phyloP scores from a whole-genome alignment of 768 basidiomycete genomes.

The Neoboletus brunneissimus region DNA sequence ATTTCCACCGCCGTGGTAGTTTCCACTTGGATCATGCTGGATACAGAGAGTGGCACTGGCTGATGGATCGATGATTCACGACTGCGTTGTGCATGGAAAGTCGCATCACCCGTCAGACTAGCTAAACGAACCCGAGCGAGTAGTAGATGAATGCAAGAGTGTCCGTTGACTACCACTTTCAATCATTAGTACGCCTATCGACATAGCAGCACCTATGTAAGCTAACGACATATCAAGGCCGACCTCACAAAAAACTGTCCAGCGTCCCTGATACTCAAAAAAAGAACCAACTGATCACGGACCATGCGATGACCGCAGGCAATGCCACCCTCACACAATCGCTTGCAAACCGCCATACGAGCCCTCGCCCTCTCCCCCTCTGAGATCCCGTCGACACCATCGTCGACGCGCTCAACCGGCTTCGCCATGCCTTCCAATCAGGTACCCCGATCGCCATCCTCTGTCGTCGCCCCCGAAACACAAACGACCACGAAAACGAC shows the following conservation, averaged over 20 bases:
- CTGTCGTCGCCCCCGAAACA: slow-evolving; percentile 51
- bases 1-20: too few relatives aligned
- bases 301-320: slow-evolving; percentile 27
- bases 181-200: slow-evolving; percentile 4
- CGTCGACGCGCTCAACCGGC: slow-evolving; percentile 10
- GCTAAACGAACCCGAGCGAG: too few relatives aligned
- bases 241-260: too few relatives aligned
- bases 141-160: too few relatives aligned
- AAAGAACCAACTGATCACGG: slow-evolving; percentile 28
- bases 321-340: slow-evolving; percentile 37
- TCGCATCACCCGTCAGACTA: not conserved
- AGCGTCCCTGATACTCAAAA: slow-evolving; percentile 15
- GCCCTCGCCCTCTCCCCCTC: slow-evolving; percentile 28
- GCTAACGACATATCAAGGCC: not conserved
- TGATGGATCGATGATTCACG: too few relatives aligned
- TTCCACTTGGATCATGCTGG: too few relatives aligned
- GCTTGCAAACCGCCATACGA: slow-evolving; percentile 34
- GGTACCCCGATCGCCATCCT: slow-evolving; percentile 51
- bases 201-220: not conserved
- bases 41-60: too few relatives aligned
- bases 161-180: not conserved
- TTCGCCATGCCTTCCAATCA: slow-evolving; percentile 22
- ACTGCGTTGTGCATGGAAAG: not conserved
- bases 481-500: slow-evolving; percentile 51
- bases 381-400: slow-evolving; percentile 5